Percentiles rank a stretch among this genome's conserved stretches.
phyloP scores from a whole-genome alignment of 2,329 filamentous ascomycete genomes.

The Fonsecaea nubica region DNA sequence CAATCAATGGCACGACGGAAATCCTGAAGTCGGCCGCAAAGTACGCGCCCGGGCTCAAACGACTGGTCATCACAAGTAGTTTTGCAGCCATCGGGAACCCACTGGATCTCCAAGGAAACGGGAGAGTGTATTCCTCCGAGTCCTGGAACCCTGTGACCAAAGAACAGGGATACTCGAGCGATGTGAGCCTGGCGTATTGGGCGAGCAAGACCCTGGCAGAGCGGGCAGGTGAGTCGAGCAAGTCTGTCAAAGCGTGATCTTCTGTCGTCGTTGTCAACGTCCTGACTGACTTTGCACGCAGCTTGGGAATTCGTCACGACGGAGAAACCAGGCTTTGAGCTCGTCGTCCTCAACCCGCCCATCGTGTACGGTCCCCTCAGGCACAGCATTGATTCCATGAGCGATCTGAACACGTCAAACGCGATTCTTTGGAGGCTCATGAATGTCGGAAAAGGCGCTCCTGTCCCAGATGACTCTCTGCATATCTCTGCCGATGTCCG shows the following conservation, averaged over 20 bases:
- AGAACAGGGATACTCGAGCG: constrained; percentile 47
- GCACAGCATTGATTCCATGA: constrained; percentile 67
- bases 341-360: constrained; percentile 68
- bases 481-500: constrained; percentile 30
- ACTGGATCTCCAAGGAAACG: constrained; percentile 44
- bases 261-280: background rate
- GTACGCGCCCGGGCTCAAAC: constrained; percentile 69
- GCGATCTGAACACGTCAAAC: constrained; percentile 62
- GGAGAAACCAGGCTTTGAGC: constrained; percentile 63
- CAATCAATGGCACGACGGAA: constrained; percentile 68
- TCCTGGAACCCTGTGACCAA: constrained; percentile 54
- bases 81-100: constrained; percentile 68
- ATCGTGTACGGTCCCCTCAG: constrained; percentile 69
- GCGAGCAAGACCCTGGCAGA: constrained; percentile 70
- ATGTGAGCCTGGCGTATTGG: constrained; percentile 48
- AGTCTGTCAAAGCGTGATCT: background rate
- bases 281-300: constrained; percentile 44
- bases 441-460: constrained; percentile 37
- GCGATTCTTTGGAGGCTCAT: constrained; percentile 14
- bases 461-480: constrained; percentile 8
- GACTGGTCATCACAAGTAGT: constrained; percentile 73
- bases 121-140: constrained; percentile 48
- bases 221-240: constrained; percentile 44
- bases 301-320: constrained; percentile 69
- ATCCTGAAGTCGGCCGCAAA: constrained; percentile 68